Conservation (phyloP, 331 rosid genomes). For the Phaseolus coccineus region DNA sequence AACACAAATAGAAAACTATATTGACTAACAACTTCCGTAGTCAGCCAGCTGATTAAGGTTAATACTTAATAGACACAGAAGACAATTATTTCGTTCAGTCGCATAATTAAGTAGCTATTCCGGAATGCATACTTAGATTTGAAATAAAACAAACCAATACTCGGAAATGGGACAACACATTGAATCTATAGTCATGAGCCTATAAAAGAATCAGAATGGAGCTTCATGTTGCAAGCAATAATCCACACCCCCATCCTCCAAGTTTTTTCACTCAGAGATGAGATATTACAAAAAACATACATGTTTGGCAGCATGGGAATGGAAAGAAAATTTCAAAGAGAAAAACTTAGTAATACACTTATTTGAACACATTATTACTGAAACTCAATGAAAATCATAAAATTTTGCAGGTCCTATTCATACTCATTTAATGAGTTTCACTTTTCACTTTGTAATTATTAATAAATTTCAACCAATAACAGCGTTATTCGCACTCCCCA, state of each 20-base stretch:
- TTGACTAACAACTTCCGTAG: conserved; percentile 2
- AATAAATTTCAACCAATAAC: neutral
- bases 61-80: neutral
- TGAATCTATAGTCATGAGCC: neutral
- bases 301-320: neutral
- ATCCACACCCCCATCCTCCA: neutral
- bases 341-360: neutral
- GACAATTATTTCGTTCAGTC: neutral
- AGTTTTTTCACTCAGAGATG: neutral
- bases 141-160: neutral
- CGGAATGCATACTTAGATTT: neutral
- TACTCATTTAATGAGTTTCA: neutral
- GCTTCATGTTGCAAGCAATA: conserved; percentile 8
- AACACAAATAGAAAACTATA: neutral
- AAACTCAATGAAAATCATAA: neutral
- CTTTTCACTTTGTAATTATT: neutral
- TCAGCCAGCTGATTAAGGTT: too few relatives aligned
- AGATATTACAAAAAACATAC: neutral
- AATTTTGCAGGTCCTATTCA: neutral
- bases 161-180: neutral
- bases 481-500: neutral
- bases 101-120: conserved; percentile 14
- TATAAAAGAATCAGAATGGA: conserved; percentile 14
- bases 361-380: neutral
- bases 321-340: neutral